Evolutionary conservation across 129 eudicot species (phyloP), one percentile per base, ranked within the genome.

Genomic region (Flaveria linearis): DNA sequence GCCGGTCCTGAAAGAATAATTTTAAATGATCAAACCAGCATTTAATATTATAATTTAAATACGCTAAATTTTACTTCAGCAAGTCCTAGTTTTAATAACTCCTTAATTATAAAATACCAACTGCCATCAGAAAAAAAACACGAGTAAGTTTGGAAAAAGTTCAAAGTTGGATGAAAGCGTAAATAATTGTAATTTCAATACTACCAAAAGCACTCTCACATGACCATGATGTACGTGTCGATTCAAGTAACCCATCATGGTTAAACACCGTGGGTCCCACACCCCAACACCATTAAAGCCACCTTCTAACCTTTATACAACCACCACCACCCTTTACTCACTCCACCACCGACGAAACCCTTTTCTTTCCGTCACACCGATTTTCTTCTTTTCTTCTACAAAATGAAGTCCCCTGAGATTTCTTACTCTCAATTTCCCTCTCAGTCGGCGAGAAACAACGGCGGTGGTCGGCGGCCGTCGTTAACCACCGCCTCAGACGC

Each of bases 321-420:
- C 55, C 52, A 77, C 58, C 61, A 26, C 56, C 18, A 11, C 28
- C 70, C 46, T 41, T 25, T 17, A 30, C 47, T 49, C 20, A 20
- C 5, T n/a, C 26, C 43, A 1, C 30, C 68, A 78, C 82, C 82
- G 82, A 78, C 82, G 82, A 50, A 49, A 23, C 78, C 68, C 17
- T 17, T 28, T 22, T 17, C 5, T 2, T 28, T 15, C n/a, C 58
- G 20, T n/a, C 66, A 11, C 66, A 13, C 66, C 28, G 18, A 28
- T 71, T 52, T 52, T n/a, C 18, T 56, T 49, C 0, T 7, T 6
- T n/a, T 28, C 15, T 1, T 58, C 11, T 42, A 55, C 41, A 77
- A 65, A 16, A 87, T 87, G 90, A 85, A 77, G 36, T 76, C 90
- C 3, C 69, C 92, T 41, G 90, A 82, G 70, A 46, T 36, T 26